Evolutionary conservation across 2,329 filamentous ascomycete genomes (phyloP), one percentile per base, ranked within the genome.

Genomic region (Alternaria sp.): DNA sequence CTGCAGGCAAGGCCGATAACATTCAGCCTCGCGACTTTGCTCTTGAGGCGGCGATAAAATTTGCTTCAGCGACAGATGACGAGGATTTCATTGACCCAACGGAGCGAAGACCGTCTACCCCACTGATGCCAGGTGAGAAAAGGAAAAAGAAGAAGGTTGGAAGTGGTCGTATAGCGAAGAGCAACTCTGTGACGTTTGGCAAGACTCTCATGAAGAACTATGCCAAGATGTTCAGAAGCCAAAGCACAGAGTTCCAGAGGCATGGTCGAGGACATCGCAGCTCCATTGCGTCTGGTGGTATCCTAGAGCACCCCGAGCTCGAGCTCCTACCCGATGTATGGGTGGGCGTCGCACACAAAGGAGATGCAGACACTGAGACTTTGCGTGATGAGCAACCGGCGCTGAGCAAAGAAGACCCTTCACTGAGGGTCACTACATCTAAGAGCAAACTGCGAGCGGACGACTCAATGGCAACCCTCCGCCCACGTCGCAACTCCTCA

Each of bases 81-180:
- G 69, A 68, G 17, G 69, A 72, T n/a, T 36, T 63, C 9, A 58
- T 75, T 9, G 74, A 74, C 46, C 71, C 72, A 14, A 64, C 56
- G 1, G 61, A 68, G 8, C 68, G 68, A 24, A 54, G 64, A 11
- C 55, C 63, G 1, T 67, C 70, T 7, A 63, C 66, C 4, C 60
- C 63, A 4, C 54, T 67, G 14, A 44, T 65, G 4, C 65, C 67
- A 5, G 68, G 68, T 1, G 63, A 71, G 40, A 76, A 72, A 48
- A 77, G 73, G 56, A 71, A 64, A 39, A 72, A 79, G 54, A 87
- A 90, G 69, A 89, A 90, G 73, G 80, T 82, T 24, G 85, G 85
- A 45, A 88, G 88, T 60, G 82, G 85, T 55, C 87, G 92, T 64
- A 88, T 88, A 37, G 83, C 91, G 23, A 91, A 90, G 79, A 79